These are phyloP conservation scores for Skeletonema tropicum DNA, from an alignment of 108 stramenopile species.

Conservation along the genomic window DNA sequence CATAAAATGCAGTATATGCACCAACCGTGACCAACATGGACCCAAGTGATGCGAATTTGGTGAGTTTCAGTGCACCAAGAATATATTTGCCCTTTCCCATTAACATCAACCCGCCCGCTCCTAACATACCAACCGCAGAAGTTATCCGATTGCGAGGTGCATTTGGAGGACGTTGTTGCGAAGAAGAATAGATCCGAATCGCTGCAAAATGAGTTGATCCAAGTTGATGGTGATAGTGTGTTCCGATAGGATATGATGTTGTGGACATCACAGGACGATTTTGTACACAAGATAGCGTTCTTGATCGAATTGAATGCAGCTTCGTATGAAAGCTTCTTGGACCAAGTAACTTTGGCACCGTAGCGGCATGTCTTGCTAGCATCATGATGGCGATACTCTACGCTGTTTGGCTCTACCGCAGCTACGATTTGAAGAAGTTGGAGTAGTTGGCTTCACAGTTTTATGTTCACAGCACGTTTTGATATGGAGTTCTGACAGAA, in stretches of 20 bases:
- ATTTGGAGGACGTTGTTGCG: slow-evolving; percentile 21
- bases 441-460: too few species aligned
- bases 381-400: not conserved
- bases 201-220: slow-evolving; percentile 25
- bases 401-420: too few species aligned
- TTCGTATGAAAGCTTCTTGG: not conserved
- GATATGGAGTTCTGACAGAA: too few species aligned
- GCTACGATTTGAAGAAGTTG: too few species aligned
- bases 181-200: slow-evolving; percentile 27
- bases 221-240: not conserved
- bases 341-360: not conserved
- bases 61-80: slow-evolving; percentile 87
- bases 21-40: slow-evolving; percentile 88
- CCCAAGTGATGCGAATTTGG: slow-evolving; percentile 87
- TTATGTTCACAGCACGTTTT: too few species aligned
- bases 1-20: slow-evolving; percentile 88
- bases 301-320: not conserved
- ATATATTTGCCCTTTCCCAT: slow-evolving; percentile 90
- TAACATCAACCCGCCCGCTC: slow-evolving; percentile 67
- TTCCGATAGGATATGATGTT: not conserved
- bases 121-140: slow-evolving; percentile 57
- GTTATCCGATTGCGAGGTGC: slow-evolving; percentile 48
- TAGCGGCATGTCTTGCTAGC: not conserved
- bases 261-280: not conserved
- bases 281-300: not conserved